Base-by-base conservation (phyloP, 129 eudicot genomes). In the Flaveria sonorensis region DNA sequence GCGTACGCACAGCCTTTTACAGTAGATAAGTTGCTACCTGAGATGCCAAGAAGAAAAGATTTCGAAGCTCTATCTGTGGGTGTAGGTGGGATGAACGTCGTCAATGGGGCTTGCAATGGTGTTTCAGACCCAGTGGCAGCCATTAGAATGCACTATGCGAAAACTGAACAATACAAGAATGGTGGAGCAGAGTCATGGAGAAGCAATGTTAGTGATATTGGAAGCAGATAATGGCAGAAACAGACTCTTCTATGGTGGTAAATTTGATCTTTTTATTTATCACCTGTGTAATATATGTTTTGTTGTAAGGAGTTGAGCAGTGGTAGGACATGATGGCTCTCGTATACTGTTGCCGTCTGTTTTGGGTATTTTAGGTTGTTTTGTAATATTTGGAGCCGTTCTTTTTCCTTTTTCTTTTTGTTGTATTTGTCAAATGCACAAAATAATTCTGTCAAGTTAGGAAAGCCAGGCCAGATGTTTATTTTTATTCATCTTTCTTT, bases 111-210 rank as follows among this genome's bases (percentile, higher is more conserved):
- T 20, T 65, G 80, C 64, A 76, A 76, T 69, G 82, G 71, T n/a
- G 70, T 64, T 16, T 64, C 70, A 7, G 70, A 66, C 50, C 97
- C 98, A 0, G 97, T 94, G 68, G 91, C 96, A 30, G 98, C 98
- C 73, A 83, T 93, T 30, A 89, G 84, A 79, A 77, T 86, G 96
- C 99, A 94, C 48, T 94, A 79, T 80, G 91, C 93, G 2, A 86
- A 81, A 65, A 73, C 87, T 45, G 87, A 88, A 40, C 88, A 87
- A 40, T 83, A 72, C 77, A 82, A 81, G 20, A 83, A 79, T 32
- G 77, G 74, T 11, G 86, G 77, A 78, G 87, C 82, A 10, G 96
- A 85, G 71, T 39, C 85, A 12, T 88, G 97, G 98, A 83, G 88
- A 47, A 50, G 73, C 57, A 76, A 53, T 14, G 61, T 65, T 65